Conservation (phyloP, 345 rosid species). For the Citropsis articulata region DNA sequence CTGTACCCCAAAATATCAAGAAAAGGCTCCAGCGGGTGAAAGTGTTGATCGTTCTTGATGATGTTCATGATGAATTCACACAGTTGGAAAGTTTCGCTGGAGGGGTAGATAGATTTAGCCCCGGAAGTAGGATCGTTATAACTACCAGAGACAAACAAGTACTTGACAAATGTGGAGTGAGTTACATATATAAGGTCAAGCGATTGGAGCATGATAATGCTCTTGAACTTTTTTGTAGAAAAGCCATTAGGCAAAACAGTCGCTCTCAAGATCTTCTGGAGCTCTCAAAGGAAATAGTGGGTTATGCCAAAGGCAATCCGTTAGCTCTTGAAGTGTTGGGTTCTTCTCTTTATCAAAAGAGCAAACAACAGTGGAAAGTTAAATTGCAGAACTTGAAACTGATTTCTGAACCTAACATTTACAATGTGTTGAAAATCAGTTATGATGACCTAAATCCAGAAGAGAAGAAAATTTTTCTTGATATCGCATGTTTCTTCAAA, state of each 20-base stretch:
- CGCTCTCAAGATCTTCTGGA: background rate
- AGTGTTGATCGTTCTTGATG: slow-evolving; percentile 7
- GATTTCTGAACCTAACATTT: background rate
- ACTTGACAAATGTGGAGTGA: slow-evolving; percentile 1
- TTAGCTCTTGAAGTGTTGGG: slow-evolving; percentile 4
- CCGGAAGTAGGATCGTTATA: slow-evolving; percentile 6
- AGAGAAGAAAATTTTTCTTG: slow-evolving; percentile 39
- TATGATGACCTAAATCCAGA: background rate
- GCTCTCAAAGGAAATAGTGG: background rate
- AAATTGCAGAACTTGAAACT: background rate
- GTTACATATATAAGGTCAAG: slow-evolving; percentile 1
- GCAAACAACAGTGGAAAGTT: slow-evolving; percentile 3
- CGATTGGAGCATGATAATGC: background rate
- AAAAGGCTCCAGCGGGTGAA: background rate
- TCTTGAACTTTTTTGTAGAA: slow-evolving; percentile 4
- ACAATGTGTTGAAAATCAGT: slow-evolving; percentile 13
- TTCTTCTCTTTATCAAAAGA: slow-evolving; percentile 1
- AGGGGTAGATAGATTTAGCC: background rate
- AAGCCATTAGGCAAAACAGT: background rate
- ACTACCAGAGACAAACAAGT: slow-evolving; percentile 9
- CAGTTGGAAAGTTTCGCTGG: background rate
- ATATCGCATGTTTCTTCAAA: slow-evolving; percentile 46
- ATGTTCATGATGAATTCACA: background rate
- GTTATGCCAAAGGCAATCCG: slow-evolving; percentile 24
- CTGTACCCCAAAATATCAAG: background rate